Percentiles rank a stretch among this genome's conserved stretches.
Evolutionary conservation across 2,329 filamentous ascomycete species (phyloP).

Genomic region (Pyricularia pennisetigena): DNA sequence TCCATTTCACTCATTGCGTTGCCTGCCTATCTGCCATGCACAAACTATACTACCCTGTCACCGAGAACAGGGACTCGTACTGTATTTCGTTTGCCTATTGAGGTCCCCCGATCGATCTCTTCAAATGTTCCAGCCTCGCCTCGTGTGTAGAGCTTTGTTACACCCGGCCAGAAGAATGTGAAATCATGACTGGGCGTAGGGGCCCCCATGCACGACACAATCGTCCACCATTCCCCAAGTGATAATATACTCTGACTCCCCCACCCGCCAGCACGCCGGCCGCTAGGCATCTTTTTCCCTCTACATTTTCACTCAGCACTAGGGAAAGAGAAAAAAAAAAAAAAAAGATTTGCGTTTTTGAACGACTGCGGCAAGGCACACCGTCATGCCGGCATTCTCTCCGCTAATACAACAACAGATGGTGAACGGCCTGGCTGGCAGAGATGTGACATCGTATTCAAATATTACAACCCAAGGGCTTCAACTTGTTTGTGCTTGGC

Average conservation of each 20-base stretch:
- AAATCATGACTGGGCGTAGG: neutral
- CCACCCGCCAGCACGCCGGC: neutral
- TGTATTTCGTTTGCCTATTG: neutral
- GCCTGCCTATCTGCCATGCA: too few species aligned
- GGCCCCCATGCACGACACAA: neutral
- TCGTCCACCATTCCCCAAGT: neutral
- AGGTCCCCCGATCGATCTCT: neutral
- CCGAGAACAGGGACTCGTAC: neutral
- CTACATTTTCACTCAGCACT: neutral
- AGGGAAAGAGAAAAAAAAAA: neutral
- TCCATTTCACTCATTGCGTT: neutral
- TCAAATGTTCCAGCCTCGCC: neutral
- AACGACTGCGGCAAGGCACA: slow-evolving; percentile 1
- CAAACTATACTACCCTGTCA: too few species aligned
- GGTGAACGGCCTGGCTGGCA: neutral
- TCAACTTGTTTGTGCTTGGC: slow-evolving; percentile 6
- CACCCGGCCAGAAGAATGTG: neutral
- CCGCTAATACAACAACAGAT: neutral
- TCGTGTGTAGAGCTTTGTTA: neutral
- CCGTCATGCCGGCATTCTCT: neutral
- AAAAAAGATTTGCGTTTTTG: neutral
- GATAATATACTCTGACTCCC: neutral
- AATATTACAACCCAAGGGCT: neutral
- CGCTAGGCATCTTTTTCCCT: neutral
- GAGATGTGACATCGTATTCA: neutral